Evolutionary conservation across 352 stramenopile species (phyloP).

Genomic region (Phytophthora boehmeriae): DNA sequence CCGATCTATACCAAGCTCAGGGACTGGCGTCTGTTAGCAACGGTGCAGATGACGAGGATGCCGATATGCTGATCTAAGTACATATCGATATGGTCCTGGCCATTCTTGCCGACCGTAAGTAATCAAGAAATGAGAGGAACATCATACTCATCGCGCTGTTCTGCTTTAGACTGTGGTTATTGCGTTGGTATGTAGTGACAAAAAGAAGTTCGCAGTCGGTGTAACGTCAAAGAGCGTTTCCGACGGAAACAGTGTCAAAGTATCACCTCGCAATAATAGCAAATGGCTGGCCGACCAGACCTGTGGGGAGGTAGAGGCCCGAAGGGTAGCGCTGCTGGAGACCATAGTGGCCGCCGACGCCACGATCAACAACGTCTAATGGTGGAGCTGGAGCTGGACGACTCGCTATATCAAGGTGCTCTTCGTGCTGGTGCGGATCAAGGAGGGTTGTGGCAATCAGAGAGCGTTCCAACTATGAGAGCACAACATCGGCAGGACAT

Average conservation of each 20-base stretch:
- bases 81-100: slow-evolving; percentile 15
- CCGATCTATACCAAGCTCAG: slow-evolving; percentile 81
- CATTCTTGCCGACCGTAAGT: neutral
- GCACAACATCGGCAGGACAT: neutral
- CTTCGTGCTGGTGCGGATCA: slow-evolving; percentile 13
- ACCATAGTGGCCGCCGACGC: slow-evolving; percentile 27
- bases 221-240: slow-evolving; percentile 28
- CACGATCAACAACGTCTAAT: slow-evolving; percentile 54
- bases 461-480: slow-evolving; percentile 1
- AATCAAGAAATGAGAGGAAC: slow-evolving; percentile 1
- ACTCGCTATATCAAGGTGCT: slow-evolving; percentile 37
- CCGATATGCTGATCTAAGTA: slow-evolving; percentile 83
- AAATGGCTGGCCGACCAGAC: slow-evolving; percentile 25
- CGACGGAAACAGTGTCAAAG: slow-evolving; percentile 8
- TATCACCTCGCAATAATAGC: slow-evolving; percentile 26
- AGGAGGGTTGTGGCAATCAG: slow-evolving; percentile 1
- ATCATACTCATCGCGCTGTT: slow-evolving; percentile 1
- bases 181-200: slow-evolving; percentile 8
- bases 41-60: slow-evolving; percentile 71
- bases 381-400: slow-evolving; percentile 72
- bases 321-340: slow-evolving; percentile 7
- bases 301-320: slow-evolving; percentile 9
- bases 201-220: neutral
- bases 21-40: slow-evolving; percentile 69
- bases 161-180: slow-evolving; percentile 1